Evolutionary conservation across 352 stramenopile species (phyloP), one percentile per base, ranked within the genome.

Genomic region (Phytophthora brassicae): DNA sequence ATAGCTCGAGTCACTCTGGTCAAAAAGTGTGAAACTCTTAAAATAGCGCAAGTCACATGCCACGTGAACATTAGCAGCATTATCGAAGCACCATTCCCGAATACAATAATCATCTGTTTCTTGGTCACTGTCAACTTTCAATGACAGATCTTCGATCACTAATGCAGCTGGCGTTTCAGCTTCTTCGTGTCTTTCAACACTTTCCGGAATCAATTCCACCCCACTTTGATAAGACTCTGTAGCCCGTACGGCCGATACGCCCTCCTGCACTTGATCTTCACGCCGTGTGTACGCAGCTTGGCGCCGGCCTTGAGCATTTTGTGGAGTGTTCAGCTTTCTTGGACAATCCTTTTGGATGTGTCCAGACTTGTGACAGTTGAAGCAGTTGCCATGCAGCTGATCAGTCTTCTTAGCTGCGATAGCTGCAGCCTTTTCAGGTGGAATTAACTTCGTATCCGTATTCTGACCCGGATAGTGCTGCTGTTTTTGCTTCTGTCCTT

Each of bases 21-120:
- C 33, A 19, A 56, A 56, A 3, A 26, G n/a, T 4, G 16, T 41
- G 28, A 50, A 64, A 4, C 36, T n/a, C n/a, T n/a, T 56, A 11
- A 56, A 56, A 46, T 56, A 64, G 4, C 46, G 14, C 1, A 14
- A 19, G 26, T 64, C 56, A 2, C 14, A 46, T 0, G 56, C 36
- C 9, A 63, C 31, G 17, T 56, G 56, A 6, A 56, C 45, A 13
- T 56, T 61, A 1, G 45, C 35, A 0, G 56, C 45, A 26, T 64
- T 64, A 2, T 64, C 36, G 17, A 56, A 56, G 29, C 36, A 51
- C 38, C 56, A 56, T 23, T 31, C 19, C 19, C 41, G 17, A n/a
- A 2, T 39, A 14, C 33, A 17, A n/a, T 39, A 39, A 14, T 39
- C 33, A 0, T 16, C 33, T 5, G 6, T 14, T 19, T 39, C 33